These are phyloP conservation scores for Jacaranda mimosifolia DNA, from an alignment of 257 asterid genomes.

Conservation along the genomic window DNA sequence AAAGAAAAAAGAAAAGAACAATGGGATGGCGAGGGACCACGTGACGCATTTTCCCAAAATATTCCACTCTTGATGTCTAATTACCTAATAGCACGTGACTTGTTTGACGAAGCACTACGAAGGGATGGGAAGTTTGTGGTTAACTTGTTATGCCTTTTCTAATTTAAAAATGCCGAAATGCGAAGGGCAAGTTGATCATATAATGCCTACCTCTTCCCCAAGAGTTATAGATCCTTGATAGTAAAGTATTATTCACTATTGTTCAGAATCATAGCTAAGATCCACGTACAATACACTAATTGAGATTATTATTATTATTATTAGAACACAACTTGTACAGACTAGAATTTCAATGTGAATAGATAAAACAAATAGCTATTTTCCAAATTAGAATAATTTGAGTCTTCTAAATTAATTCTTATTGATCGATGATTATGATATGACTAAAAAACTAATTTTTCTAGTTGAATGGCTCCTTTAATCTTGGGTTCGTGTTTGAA, in stretches of 20 bases:
- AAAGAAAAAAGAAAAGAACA: constrained; percentile 22
- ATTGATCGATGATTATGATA: too few relatives aligned
- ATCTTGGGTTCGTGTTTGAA: too few relatives aligned
- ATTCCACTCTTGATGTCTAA: background rate
- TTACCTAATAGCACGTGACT: constrained; percentile 39
- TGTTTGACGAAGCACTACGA: background rate
- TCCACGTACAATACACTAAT: background rate
- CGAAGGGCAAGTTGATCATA: background rate
- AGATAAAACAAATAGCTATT: too few relatives aligned
- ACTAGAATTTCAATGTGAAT: too few relatives aligned
- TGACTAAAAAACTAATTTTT: too few relatives aligned
- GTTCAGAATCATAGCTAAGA: background rate
- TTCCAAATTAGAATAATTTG: too few relatives aligned
- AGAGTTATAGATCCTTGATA: too few relatives aligned
- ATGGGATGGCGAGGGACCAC: constrained; percentile 32
- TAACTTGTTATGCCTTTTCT: background rate
- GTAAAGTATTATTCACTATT: background rate
- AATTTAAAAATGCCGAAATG: background rate
- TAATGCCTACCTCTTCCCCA: background rate
- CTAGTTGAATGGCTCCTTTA: too few relatives aligned
- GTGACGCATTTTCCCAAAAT: constrained; percentile 26
- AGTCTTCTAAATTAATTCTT: too few relatives aligned
- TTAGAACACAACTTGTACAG: too few relatives aligned
- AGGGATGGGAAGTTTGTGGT: background rate
- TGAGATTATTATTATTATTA: too few relatives aligned